These are phyloP conservation scores for Fusarium equiseti DNA, from an alignment of 2,329 filamentous ascomycete species.

Conservation along the genomic window DNA sequence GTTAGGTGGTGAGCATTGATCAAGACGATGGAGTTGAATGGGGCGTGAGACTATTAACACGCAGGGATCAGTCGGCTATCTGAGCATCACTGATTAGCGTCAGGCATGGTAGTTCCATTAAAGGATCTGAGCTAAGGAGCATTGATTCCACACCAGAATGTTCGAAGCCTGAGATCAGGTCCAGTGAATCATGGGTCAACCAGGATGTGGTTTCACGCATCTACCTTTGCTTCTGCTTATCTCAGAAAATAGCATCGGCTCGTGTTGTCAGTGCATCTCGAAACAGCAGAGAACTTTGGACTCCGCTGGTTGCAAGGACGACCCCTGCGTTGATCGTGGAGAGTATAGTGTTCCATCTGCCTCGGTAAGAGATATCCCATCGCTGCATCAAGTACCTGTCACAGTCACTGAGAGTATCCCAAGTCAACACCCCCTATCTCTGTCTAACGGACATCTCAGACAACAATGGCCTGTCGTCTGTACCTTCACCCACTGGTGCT, in stretches of 20 bases:
- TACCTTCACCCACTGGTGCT: slow-evolving; percentile 36
- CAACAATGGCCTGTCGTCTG: slow-evolving; percentile 33
- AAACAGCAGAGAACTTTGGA: neutral
- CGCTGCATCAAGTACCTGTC: too few species aligned
- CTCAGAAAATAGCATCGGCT: slow-evolving; percentile 16
- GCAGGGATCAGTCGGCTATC: slow-evolving; percentile 13
- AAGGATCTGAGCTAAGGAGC: slow-evolving; percentile 5
- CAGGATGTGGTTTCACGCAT: neutral
- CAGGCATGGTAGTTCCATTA: neutral
- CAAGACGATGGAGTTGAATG: neutral
- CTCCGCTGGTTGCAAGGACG: neutral
- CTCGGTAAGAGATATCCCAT: neutral
- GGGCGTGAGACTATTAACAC: slow-evolving; percentile 1
- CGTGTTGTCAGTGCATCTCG: neutral
- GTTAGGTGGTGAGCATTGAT: neutral
- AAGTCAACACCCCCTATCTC: neutral
- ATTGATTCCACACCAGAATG: neutral
- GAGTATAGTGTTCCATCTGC: neutral
- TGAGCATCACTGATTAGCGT: neutral
- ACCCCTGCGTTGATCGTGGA: neutral
- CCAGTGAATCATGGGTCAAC: neutral
- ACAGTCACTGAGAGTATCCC: neutral
- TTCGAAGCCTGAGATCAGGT: neutral
- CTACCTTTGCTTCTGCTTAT: slow-evolving; percentile 1
- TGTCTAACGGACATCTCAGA: neutral